Conservation (phyloP, 1,139 yeast species). For the Casaregolazyma lundiana region DNA sequence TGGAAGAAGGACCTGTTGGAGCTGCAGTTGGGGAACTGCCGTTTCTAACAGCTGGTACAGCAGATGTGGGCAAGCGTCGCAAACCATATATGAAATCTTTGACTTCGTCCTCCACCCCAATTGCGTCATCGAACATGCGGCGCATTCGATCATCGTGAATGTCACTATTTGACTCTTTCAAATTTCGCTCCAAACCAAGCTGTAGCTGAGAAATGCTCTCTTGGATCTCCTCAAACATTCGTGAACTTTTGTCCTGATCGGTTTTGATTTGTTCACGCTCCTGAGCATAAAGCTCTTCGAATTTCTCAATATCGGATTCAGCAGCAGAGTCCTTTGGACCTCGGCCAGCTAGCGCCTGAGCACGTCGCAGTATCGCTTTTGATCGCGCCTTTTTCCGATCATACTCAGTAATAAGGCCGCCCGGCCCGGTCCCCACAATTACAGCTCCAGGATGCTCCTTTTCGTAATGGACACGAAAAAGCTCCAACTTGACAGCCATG, state of each 20-base stretch:
- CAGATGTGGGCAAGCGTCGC: conserved; percentile 28
- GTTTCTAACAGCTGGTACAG: conserved; percentile 5
- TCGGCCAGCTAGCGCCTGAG: conserved; percentile 89
- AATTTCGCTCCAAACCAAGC: conserved; percentile 47
- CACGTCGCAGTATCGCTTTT: conserved; percentile 74
- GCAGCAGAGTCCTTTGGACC: conserved; percentile 41
- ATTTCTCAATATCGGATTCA: conserved; percentile 43
- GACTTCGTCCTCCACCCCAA: conserved; percentile 69
- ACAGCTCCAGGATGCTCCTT: conserved; percentile 65
- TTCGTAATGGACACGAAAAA: conserved; percentile 50
- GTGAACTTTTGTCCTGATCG: conserved; percentile 52
- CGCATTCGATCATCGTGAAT: conserved; percentile 48
- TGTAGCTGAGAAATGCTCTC: conserved; percentile 68
- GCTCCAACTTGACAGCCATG: conserved; percentile 59
- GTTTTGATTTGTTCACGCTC: conserved; percentile 51
- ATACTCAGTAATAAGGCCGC: conserved; percentile 75
- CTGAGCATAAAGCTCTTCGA: conserved; percentile 53
- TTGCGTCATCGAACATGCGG: conserved; percentile 80
- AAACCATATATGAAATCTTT: conserved; percentile 57
- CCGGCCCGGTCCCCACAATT: conserved; percentile 76
- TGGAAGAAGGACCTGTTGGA: conserved; percentile 7
- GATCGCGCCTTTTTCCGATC: conserved; percentile 77
- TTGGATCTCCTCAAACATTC: conserved; percentile 65
- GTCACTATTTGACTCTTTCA: conserved; percentile 34
- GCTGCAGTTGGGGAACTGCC: conserved; percentile 9